Evolutionary conservation across 2,329 filamentous ascomycete genomes (phyloP), one percentile per base, ranked within the genome.

Genomic region (Eurotiales sp.): DNA sequence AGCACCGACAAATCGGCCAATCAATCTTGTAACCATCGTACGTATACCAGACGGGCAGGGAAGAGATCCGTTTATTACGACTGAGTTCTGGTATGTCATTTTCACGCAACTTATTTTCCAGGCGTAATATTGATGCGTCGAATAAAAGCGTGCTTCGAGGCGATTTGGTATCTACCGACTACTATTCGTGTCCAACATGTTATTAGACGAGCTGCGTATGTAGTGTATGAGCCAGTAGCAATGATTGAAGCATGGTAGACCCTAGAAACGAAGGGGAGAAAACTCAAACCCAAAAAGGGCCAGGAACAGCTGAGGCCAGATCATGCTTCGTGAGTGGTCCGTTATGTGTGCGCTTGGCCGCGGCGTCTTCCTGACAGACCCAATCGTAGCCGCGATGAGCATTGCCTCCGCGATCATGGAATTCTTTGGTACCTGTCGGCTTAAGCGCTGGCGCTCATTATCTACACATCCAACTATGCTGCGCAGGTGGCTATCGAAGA

Each of bases 311-410:
- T 48, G 46, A 41, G 21, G 21, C 23, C 15, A 21, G n/a, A 7
- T 8, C 12, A 19, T 41, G 21, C 46, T 22, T 19, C 22, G 17
- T 32, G 25, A 48, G 22, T 48, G 46, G 46, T 15, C 15, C n/a
- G 14, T 15, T 36, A 2, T 12, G 17, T 39, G 39, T 25, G 11
- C 14, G 11, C 34, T 40, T 19, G 17, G 19, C 46, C 36, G 25
- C 25, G 17, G 45, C 46, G 46, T 19, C 14, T 40, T 32, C 10
- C 12, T 4, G 23, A 17, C 36, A 48, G 25, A 32, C 22, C 46
- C 46, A 48, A 48, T 48, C 34, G 46, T 32, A 41, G 46, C 46
- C 36, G 46, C 46, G 36, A 25, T 48, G 17, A 48, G 25, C 25
- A 21, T 32, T 23, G 36, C 36, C 36, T 32, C 36, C 25, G n/a